Conservation (phyloP, 139 green algal species). For the Nannochloris sp. region DNA sequence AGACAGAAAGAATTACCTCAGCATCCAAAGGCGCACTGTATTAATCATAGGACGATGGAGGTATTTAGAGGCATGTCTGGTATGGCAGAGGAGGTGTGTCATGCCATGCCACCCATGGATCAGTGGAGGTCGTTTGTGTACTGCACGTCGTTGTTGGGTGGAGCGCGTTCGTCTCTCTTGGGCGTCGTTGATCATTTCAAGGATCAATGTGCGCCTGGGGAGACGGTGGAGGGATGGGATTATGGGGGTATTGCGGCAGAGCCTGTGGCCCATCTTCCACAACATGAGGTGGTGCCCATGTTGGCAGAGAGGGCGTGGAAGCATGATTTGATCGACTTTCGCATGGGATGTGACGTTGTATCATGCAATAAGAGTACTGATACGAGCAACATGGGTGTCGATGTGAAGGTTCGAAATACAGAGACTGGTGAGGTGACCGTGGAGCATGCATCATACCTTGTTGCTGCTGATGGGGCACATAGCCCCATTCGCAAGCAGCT, state of each 20-base stretch:
- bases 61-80: conserved; percentile 26
- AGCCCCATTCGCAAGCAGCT: conserved; percentile 31
- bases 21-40: conserved; percentile 87
- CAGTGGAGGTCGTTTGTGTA: conserved; percentile 84
- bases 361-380: background rate
- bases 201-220: conserved; percentile 10
- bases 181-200: conserved; percentile 81
- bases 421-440: background rate
- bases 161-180: conserved; percentile 25
- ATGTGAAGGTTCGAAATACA: background rate
- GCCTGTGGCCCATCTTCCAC: conserved; percentile 70
- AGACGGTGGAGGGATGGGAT: too few relatives aligned
- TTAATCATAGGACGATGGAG: conserved; percentile 94
- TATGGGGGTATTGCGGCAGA: conserved; percentile 41
- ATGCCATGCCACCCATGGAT: conserved; percentile 50
- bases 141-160: conserved; percentile 40
- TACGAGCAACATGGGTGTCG: background rate
- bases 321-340: conserved; percentile 11
- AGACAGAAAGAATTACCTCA: conserved; percentile 9
- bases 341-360: conserved; percentile 17
- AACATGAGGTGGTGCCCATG: conserved; percentile 72
- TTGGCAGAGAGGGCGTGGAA: conserved; percentile 25
- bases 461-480: conserved; percentile 66
- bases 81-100: conserved; percentile 36
- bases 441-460: conserved; percentile 28